These are phyloP conservation scores for Cryptococcus sp. DNA, from an alignment of 1,284 basidiomycete genomes.

Conservation along the genomic window DNA sequence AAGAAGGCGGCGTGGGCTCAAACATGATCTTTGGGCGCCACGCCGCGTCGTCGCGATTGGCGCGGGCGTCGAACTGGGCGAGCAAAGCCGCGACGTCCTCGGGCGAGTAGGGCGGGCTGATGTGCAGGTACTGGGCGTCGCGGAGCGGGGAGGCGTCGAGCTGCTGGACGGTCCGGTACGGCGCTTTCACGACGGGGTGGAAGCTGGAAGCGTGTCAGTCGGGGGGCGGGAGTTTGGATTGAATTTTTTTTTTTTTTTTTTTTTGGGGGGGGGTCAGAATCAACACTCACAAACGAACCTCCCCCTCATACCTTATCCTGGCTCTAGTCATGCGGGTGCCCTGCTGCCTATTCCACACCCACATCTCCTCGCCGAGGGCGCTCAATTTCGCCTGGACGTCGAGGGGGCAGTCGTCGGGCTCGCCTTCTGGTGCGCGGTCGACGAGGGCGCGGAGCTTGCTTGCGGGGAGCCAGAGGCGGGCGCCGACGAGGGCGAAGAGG, in stretches of 20 bases:
- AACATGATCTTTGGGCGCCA: conserved; percentile 41
- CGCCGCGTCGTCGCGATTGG: not conserved
- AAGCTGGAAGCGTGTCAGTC: conserved; percentile 22
- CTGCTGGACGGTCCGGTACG: conserved; percentile 20
- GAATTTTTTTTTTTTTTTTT: too few species aligned
- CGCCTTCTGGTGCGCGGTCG: conserved; percentile 17
- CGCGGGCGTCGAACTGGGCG: conserved; percentile 10
- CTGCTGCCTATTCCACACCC: conserved; percentile 30
- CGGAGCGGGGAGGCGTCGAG: conserved; percentile 25
- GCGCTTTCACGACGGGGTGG: conserved; percentile 27
- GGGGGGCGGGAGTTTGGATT: too few species aligned
- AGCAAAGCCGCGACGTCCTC: conserved; percentile 25
- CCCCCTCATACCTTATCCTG: conserved; percentile 36
- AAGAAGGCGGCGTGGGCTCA: conserved; percentile 40
- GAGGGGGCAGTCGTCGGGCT: conserved; percentile 19
- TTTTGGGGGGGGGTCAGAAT: too few species aligned
- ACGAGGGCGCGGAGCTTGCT: conserved; percentile 25
- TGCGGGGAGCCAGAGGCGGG: conserved; percentile 33
- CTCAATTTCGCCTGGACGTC: conserved; percentile 22
- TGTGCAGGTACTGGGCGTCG: conserved; percentile 36
- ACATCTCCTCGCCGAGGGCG: conserved; percentile 35
- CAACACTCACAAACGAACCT: conserved; percentile 33
- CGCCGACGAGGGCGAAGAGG: conserved; percentile 39
- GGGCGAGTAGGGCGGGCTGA: conserved; percentile 34
- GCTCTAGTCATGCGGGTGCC: conserved; percentile 25